phyloP scores from a whole-genome alignment of 257 asterid species.

The Misopates orontium region DNA sequence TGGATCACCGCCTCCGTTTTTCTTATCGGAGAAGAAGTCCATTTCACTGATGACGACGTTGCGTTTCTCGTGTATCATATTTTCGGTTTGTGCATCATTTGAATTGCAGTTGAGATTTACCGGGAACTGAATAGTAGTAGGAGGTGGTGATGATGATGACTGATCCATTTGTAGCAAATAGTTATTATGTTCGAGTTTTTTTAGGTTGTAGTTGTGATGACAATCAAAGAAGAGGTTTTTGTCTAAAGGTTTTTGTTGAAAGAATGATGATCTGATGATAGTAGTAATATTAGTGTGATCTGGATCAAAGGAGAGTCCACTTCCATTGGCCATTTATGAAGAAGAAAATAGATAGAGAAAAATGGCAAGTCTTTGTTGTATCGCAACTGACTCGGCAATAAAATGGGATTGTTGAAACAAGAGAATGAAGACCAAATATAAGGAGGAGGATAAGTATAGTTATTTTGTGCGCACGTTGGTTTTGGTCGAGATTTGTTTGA shows the following conservation, averaged over 20 bases:
- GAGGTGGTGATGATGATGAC: constrained; percentile 41
- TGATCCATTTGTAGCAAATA: neutral
- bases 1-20: constrained; percentile 15
- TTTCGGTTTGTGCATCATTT: neutral
- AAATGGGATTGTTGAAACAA: constrained; percentile 56
- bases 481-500: constrained; percentile 32
- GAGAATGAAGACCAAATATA: constrained; percentile 45
- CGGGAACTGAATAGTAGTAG: constrained; percentile 78
- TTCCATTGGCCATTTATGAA: constrained; percentile 66
- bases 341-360: constrained; percentile 28
- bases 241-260: too few species aligned
- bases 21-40: constrained; percentile 74
- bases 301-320: constrained; percentile 96
- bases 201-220: constrained; percentile 20
- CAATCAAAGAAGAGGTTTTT: constrained; percentile 5
- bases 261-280: too few species aligned
- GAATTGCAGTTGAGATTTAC: constrained; percentile 45
- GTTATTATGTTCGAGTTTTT: neutral
- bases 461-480: too few species aligned
- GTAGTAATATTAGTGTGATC: constrained; percentile 45
- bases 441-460: neutral
- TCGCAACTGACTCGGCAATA: constrained; percentile 72
- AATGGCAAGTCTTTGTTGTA: constrained; percentile 37
- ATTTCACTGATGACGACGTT: constrained; percentile 48
- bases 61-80: constrained; percentile 32